A percentile compares a stretch with the other conserved stretches of the same genome.
These are phyloP conservation scores for Diaporthe batatas DNA, from an alignment of 2,329 filamentous ascomycete species.

Conservation along the genomic window DNA sequence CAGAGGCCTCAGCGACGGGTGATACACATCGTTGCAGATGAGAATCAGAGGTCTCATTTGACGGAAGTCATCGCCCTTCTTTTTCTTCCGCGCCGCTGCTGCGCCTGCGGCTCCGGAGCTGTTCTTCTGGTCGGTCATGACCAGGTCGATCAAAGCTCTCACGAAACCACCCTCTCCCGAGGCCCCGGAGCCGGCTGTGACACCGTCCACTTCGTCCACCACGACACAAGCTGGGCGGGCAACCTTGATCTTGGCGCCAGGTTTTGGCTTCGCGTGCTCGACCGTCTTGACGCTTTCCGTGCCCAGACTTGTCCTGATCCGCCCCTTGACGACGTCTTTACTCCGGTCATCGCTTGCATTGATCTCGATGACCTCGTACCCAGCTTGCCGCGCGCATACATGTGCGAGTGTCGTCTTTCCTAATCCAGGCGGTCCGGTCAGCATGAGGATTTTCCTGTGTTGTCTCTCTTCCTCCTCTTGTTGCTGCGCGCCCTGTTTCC, in stretches of 20 bases:
- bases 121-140: constrained; percentile 89
- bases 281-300: constrained; percentile 93
- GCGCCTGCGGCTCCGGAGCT: constrained; percentile 49
- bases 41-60: constrained; percentile 90
- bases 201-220: constrained; percentile 97
- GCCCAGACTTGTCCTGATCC: constrained; percentile 90
- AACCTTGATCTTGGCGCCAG: constrained; percentile 68
- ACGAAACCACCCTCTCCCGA: constrained; percentile 94
- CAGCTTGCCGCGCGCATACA: constrained; percentile 93
- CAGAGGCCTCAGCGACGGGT: constrained; percentile 86
- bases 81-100: constrained; percentile 63
- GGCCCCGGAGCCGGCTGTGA: constrained; percentile 81
- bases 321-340: constrained; percentile 87
- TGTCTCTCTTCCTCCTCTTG: constrained; percentile 76
- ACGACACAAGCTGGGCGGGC: constrained; percentile 92
- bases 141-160: constrained; percentile 92
- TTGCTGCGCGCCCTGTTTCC: constrained; percentile 60
- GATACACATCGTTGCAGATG: constrained; percentile 98
- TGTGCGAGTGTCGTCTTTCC: constrained; percentile 97
- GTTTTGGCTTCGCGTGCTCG: constrained; percentile 65
- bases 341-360: constrained; percentile 98
- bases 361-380: constrained; percentile 96
- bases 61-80: constrained; percentile 87
- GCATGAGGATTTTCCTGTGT: constrained; percentile 88
- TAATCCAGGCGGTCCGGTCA: constrained; percentile 92